Percentiles rank a stretch among this genome's conserved stretches.
Evolutionary conservation across 495 filamentous ascomycete genomes (phyloP).

Genomic region (Penicillium lagena): DNA sequence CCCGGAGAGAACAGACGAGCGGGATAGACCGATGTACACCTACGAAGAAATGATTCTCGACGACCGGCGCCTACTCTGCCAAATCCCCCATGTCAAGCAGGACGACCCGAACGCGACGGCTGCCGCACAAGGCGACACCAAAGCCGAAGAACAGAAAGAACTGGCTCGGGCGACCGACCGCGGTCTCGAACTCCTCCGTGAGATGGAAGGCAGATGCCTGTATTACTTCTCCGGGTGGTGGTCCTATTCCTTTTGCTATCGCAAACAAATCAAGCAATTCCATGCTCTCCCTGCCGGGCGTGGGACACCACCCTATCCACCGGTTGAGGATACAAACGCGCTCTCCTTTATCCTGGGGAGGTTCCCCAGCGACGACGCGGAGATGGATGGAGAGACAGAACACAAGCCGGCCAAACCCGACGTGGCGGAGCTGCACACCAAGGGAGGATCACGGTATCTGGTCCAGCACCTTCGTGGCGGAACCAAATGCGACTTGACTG

Average conservation of each 20-base stretch:
- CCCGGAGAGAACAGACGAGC: not conserved
- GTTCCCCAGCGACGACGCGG: slow-evolving; percentile 29
- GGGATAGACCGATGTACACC: slow-evolving; percentile 5
- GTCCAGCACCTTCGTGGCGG: slow-evolving; percentile 82
- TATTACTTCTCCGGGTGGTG: slow-evolving; percentile 94
- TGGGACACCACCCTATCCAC: slow-evolving; percentile 63
- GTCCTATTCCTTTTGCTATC: slow-evolving; percentile 95
- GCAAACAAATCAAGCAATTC: slow-evolving; percentile 81
- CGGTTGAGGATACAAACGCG: slow-evolving; percentile 65
- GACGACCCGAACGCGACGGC: slow-evolving; percentile 42
- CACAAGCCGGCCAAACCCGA: slow-evolving; percentile 26
- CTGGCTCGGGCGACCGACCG: slow-evolving; percentile 74
- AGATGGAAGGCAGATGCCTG: slow-evolving; percentile 80
- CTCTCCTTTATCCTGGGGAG: slow-evolving; percentile 76
- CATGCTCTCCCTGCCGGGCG: slow-evolving; percentile 67
- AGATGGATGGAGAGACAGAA: slow-evolving; percentile 24
- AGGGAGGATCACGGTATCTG: slow-evolving; percentile 82
- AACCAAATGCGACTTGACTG: slow-evolving; percentile 85
- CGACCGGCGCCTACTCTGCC: slow-evolving; percentile 72
- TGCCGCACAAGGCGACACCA: slow-evolving; percentile 42
- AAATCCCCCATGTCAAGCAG: slow-evolving; percentile 65
- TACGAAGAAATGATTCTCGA: slow-evolving; percentile 59
- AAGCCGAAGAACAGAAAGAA: slow-evolving; percentile 77
- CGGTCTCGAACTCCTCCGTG: slow-evolving; percentile 84
- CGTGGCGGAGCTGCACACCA: slow-evolving; percentile 64